These are phyloP conservation scores for Hylodesmum podocarpum DNA, from an alignment of 306 rosid genomes.

Conservation along the genomic window DNA sequence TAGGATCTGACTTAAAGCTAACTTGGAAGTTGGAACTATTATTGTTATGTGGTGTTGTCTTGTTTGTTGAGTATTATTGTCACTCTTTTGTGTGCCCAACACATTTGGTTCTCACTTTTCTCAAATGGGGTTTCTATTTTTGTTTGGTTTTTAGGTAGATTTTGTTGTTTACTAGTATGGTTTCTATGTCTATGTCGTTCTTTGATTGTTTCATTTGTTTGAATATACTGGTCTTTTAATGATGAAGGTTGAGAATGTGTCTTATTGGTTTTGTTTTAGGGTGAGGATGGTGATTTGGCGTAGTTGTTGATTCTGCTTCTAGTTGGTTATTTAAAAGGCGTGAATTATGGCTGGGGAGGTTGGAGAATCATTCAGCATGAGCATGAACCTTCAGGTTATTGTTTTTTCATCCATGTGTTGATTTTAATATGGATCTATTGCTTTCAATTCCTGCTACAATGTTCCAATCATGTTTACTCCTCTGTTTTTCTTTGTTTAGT, in stretches of 20 bases:
- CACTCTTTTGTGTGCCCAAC: background rate
- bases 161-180: background rate
- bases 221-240: background rate
- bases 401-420: background rate
- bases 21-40: conserved; percentile 10
- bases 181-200: background rate
- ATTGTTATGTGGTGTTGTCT: conserved; percentile 7
- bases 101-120: conserved; percentile 14
- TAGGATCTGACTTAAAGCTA: conserved; percentile 32
- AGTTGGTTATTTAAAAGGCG: conserved; percentile 9
- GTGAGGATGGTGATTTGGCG: conserved; percentile 12
- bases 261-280: conserved; percentile 9
- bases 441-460: background rate
- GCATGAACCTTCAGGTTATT: conserved; percentile 59
- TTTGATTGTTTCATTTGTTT: background rate
- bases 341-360: conserved; percentile 66
- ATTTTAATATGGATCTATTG: conserved; percentile 32
- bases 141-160: background rate
- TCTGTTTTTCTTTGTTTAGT: conserved; percentile 4
- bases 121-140: background rate
- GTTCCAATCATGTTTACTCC: conserved; percentile 2
- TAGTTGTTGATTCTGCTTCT: conserved; percentile 32
- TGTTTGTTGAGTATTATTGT: background rate
- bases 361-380: conserved; percentile 52
- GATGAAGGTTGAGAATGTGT: background rate